Percentiles rank a stretch among this genome's conserved stretches.
Conservation (phyloP, 2,329 filamentous ascomycete genomes). For the Aspergillus ochraceus region DNA sequence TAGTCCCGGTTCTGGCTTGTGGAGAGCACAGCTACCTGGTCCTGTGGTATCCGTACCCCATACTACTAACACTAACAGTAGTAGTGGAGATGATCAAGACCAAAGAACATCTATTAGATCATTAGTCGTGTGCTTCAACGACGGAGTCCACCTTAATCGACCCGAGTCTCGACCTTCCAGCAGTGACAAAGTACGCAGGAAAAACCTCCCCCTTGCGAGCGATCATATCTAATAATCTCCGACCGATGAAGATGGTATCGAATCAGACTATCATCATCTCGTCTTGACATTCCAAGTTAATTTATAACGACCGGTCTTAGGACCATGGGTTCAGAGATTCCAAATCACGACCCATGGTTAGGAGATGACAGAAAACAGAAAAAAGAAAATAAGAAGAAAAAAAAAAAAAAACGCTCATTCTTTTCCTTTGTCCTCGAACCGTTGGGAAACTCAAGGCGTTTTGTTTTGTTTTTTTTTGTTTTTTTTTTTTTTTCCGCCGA, state of each 20-base stretch:
- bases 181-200: background rate
- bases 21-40: background rate
- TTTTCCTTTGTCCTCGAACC: background rate
- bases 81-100: background rate
- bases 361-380: slow-evolving; percentile 1
- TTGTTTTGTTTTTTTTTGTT: background rate
- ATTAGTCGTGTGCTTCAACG: background rate
- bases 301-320: background rate
- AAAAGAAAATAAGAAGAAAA: background rate
- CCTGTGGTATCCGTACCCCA: background rate
- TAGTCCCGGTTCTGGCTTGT: background rate
- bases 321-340: slow-evolving; percentile 6
- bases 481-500: background rate
- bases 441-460: background rate
- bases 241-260: background rate
- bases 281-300: background rate
- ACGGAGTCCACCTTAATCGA: background rate
- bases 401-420: background rate
- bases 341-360: slow-evolving; percentile 8
- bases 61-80: background rate
- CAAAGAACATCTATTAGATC: background rate
- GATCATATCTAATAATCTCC: background rate
- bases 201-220: background rate
- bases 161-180: background rate
- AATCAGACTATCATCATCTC: background rate